These are phyloP conservation scores for Eimeria falciformis DNA, from an alignment of 169 alveolate genomes.

Conservation along the genomic window DNA sequence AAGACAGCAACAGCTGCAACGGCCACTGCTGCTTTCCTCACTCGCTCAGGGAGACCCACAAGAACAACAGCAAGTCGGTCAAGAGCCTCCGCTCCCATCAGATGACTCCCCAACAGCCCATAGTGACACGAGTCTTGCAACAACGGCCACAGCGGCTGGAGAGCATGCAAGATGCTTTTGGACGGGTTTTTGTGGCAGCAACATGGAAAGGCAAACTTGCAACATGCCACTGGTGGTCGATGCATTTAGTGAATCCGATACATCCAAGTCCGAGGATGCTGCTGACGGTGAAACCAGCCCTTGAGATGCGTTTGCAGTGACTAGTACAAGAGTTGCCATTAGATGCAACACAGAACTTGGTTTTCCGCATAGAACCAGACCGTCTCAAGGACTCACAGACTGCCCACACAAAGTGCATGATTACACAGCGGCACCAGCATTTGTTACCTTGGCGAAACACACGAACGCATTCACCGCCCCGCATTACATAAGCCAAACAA, in stretches of 20 bases:
- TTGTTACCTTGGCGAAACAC: no score
- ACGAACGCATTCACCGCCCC: no score
- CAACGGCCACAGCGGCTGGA: conserved; percentile 10
- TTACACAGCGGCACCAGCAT: no score
- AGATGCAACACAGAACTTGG: no score
- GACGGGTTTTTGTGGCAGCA: conserved; percentile 27
- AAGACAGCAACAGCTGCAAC: not conserved
- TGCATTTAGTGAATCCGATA: not conserved
- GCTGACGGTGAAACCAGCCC: conserved; percentile 31
- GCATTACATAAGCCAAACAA: no score
- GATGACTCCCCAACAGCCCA: conserved; percentile 53
- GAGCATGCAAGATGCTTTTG: conserved; percentile 43
- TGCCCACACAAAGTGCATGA: no score
- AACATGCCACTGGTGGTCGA: conserved; percentile 18
- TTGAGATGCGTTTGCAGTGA: not conserved
- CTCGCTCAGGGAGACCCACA: conserved; percentile 10
- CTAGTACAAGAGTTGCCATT: not conserved
- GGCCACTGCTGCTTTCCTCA: not conserved
- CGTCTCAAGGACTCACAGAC: no score
- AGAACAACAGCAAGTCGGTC: conserved; percentile 23
- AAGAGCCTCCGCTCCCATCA: not conserved
- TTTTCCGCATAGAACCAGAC: no score
- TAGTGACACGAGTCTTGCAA: conserved; percentile 25
- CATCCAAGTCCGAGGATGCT: not conserved
- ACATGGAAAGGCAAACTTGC: not conserved